phyloP scores from a whole-genome alignment of 2,329 filamentous ascomycete species.

The Aspergillus fumigatiaffinis region DNA sequence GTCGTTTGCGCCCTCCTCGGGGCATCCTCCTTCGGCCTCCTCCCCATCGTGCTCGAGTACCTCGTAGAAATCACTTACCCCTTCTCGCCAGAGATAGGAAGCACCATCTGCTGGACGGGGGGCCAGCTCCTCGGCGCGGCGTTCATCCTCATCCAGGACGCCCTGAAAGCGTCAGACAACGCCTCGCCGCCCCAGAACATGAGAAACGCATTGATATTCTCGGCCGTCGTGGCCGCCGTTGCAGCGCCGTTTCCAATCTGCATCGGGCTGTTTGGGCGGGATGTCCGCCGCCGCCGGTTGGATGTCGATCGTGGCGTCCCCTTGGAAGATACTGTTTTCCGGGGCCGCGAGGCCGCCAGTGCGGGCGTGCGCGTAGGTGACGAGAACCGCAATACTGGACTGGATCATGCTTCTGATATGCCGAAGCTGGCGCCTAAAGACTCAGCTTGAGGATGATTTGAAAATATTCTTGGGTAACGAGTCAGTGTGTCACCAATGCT shows the following conservation, averaged over 20 bases:
- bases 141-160: slow-evolving; percentile 80
- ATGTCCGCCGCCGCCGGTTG: slow-evolving; percentile 36
- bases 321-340: slow-evolving; percentile 11
- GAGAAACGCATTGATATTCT: slow-evolving; percentile 71
- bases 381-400: background rate
- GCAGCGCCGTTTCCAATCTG: slow-evolving; percentile 65
- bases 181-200: slow-evolving; percentile 66
- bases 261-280: slow-evolving; percentile 65
- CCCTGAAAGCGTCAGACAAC: slow-evolving; percentile 52
- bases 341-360: background rate
- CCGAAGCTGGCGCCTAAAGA: background rate
- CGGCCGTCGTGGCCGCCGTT: slow-evolving; percentile 65
- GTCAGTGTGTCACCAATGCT: background rate
- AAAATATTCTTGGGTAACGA: background rate
- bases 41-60: slow-evolving; percentile 83
- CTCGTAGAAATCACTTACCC: slow-evolving; percentile 85
- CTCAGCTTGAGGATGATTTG: background rate
- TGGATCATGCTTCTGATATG: background rate
- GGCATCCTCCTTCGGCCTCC: slow-evolving; percentile 71
- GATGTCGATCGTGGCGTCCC: slow-evolving; percentile 36
- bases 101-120: slow-evolving; percentile 77
- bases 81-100: slow-evolving; percentile 78
- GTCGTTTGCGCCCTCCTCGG: slow-evolving; percentile 72
- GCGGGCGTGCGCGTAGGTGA: too few species aligned
- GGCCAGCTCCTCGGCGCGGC: slow-evolving; percentile 81